Base-by-base conservation (phyloP, 805 yeast species). In the Metschnikowia corniflorae region DNA sequence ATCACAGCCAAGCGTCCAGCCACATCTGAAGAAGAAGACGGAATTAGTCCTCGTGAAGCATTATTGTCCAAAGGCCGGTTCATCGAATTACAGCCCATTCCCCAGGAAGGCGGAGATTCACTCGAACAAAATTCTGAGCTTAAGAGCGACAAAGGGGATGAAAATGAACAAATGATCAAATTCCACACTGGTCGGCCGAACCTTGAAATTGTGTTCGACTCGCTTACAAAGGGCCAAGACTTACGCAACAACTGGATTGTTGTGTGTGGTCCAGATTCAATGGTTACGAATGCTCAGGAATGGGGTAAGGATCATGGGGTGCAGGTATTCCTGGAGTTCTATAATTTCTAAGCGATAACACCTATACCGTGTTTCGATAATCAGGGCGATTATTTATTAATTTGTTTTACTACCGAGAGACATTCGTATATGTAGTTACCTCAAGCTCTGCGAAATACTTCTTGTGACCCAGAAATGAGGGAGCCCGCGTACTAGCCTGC, bases 181-280 rank as follows among this genome's bases (percentile, higher is more conserved):
- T 23, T 29, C 25, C 37, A 69, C 67, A 35, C 31, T 10, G 65
- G 66, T 12, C 57, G 80, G 44, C 83, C 84, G 7, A 49, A 60
- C 27, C 54, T 74, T n/a, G 47, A 54, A 3, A 37, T 39, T 4
- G 36, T 63, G 1, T 50, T 77, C 17, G 50, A 55, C 6, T 46
- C 56, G 9, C 40, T 63, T 2, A 33, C 46, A n/a, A 47, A 50
- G 6, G 57, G 63, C 0, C 53, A 52, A 2, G 66, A 65, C 25
- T 42, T 49, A 16, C 65, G 60, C 14, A 61, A 70, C 37, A 68
- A 65, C 36, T 78, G 81, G 78, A 51, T 78, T 0, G 55, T 79
- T 13, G 70, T 79, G 1, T 79, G 86, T 58, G 86, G 86, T 1
- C 82, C 82, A 1, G 49, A 52, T 2, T 43, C 66, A 0, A 53